Evolutionary conservation across 1,284 basidiomycete species (phyloP), one percentile per base, ranked within the genome.

Genomic region (Irpex sp.): DNA sequence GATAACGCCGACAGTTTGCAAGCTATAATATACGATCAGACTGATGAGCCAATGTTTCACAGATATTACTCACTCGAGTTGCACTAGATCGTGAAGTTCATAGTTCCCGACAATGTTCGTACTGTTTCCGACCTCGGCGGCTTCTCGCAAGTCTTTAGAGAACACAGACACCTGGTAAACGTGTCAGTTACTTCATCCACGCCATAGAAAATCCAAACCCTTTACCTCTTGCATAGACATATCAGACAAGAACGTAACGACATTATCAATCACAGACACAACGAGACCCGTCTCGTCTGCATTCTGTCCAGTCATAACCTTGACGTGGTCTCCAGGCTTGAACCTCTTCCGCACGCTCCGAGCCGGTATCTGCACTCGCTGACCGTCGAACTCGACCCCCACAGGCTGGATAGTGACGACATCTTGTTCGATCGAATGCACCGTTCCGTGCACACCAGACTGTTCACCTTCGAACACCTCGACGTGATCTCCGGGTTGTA

Each of bases 401-500:
- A 91, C 81, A 6, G 91, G 90, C 60, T 88, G 88, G 68, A 98
- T 87, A 1, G 92, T 89, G 57, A 98, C 93, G 17, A 96, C 85
- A 63, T 98, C 95, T 68, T 92, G 88, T 44, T 86, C 83, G 68
- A 99, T 93, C 61, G 94, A 90, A 65, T 96, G 93, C 37, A 99
- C 93, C 2, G 90, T 86, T 78, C 97, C 97, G 67, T 94, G 88
- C 36, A 98, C 87, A 67, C 97, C 97, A 2, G 93, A 84, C 74
- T 98, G 95, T 76, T 98, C 96, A 49, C 97, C 97, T 75, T 98
- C 96, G 69, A 95, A 96, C 37, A 99, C 95, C 74, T 99, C 97
- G 61, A 99, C 89, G 69, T 97, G 93, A 77, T 99, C 97, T 63
- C 97, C 97, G 0, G 97, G 97, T 73, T 97, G 95, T n/a, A 99